Conservation (phyloP, 352 stramenopile species). For the Phytophthora nicotianae region DNA sequence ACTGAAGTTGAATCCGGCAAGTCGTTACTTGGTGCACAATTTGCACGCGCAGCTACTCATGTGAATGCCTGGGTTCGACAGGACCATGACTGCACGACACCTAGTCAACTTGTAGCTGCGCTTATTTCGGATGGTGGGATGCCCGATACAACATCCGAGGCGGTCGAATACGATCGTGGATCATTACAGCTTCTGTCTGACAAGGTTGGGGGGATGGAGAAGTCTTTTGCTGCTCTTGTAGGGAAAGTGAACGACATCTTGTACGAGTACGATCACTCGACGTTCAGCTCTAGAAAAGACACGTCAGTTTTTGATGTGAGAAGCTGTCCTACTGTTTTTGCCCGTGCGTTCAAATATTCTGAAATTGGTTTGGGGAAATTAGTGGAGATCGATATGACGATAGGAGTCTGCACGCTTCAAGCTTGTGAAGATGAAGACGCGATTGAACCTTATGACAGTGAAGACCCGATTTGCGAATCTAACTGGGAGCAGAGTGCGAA, state of each 20-base stretch:
- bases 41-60: constrained; percentile 20
- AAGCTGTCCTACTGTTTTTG: neutral
- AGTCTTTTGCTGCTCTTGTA: neutral
- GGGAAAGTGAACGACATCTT: neutral
- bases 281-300: neutral
- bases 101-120: constrained; percentile 20
- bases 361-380: neutral
- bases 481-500: neutral
- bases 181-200: neutral
- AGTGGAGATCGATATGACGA: neutral
- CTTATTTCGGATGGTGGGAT: constrained; percentile 29
- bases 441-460: neutral
- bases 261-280: neutral
- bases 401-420: neutral
- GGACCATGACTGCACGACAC: constrained; percentile 27
- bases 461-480: neutral
- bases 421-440: neutral
- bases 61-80: constrained; percentile 17
- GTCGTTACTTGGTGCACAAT: constrained; percentile 26
- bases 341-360: neutral
- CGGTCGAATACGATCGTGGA: constrained; percentile 22
- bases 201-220: neutral
- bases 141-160: constrained; percentile 30
- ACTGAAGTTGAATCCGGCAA: constrained; percentile 23
- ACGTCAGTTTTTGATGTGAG: neutral